Evolutionary conservation across 495 filamentous ascomycete species (phyloP).

Genomic region (Penicillium herquei): DNA sequence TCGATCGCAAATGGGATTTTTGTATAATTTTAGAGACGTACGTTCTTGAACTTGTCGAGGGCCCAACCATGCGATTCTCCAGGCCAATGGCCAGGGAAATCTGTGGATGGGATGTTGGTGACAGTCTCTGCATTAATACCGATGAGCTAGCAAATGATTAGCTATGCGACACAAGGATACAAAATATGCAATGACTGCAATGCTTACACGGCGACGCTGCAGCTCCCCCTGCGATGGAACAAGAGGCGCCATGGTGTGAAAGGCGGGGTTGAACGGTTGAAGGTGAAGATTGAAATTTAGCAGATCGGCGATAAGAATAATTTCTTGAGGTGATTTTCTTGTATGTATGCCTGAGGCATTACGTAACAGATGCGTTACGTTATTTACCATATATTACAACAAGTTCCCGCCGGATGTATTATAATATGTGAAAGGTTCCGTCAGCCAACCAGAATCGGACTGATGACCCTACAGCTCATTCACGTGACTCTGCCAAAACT

Average conservation of each 20-base stretch:
- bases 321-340: constrained; percentile 37
- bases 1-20: background rate
- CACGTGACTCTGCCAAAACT: constrained; percentile 46
- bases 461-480: constrained; percentile 40
- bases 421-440: background rate
- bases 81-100: constrained; percentile 87
- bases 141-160: constrained; percentile 60
- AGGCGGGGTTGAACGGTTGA: constrained; percentile 11
- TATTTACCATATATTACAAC: background rate
- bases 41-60: constrained; percentile 67
- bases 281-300: constrained; percentile 28
- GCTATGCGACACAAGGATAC: background rate
- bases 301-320: constrained; percentile 39
- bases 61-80: constrained; percentile 90
- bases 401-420: background rate
- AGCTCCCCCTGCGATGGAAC: constrained; percentile 49
- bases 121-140: constrained; percentile 85
- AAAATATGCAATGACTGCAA: background rate
- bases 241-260: constrained; percentile 46
- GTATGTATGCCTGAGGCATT: constrained; percentile 27
- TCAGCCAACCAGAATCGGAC: constrained; percentile 38
- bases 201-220: constrained; percentile 47
- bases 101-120: constrained; percentile 80
- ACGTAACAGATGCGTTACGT: constrained; percentile 15
- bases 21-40: constrained; percentile 21